Evolutionary conservation across 169 alveolate species (phyloP).

Genomic region (Plasmodium falciparum): DNA sequence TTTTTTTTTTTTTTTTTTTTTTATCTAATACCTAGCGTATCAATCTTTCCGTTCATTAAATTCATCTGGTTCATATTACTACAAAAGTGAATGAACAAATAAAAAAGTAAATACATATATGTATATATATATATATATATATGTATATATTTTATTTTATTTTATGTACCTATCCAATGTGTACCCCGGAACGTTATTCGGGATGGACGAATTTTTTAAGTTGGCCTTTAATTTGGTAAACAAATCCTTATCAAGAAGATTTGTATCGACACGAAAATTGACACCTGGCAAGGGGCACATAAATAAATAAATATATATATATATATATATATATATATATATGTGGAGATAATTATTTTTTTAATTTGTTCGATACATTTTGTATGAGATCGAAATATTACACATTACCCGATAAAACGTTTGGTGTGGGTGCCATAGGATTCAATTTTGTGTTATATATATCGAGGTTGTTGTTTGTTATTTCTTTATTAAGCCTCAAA

Average conservation of each 20-base stretch:
- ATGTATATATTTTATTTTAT: background rate
- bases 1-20: background rate
- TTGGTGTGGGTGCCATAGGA: slow-evolving; percentile 37
- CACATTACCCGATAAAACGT: slow-evolving; percentile 33
- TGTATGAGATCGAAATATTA: background rate
- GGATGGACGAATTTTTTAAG: slow-evolving; percentile 29
- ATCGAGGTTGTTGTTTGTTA: slow-evolving; percentile 54
- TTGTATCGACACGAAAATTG: slow-evolving; percentile 63
- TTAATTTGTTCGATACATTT: too few relatives aligned
- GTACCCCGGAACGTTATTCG: slow-evolving; percentile 20
- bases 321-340: too few relatives aligned
- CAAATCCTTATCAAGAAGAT: slow-evolving; percentile 41
- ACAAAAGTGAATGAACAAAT: background rate
- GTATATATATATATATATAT: background rate
- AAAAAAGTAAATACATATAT: background rate
- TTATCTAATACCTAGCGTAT: slow-evolving; percentile 31
- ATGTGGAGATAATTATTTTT: too few relatives aligned
- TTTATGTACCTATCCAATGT: slow-evolving; percentile 35
- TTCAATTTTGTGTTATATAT: slow-evolving; percentile 27
- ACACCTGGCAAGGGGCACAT: background rate
- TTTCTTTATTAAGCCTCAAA: slow-evolving; percentile 57
- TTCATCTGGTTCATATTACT: slow-evolving; percentile 48
- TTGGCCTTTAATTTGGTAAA: slow-evolving; percentile 68
- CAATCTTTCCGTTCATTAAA: slow-evolving; percentile 69
- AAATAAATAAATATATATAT: background rate